phyloP scores from a whole-genome alignment of 2,329 filamentous ascomycete genomes.

The Malbranchea zuffiana region DNA sequence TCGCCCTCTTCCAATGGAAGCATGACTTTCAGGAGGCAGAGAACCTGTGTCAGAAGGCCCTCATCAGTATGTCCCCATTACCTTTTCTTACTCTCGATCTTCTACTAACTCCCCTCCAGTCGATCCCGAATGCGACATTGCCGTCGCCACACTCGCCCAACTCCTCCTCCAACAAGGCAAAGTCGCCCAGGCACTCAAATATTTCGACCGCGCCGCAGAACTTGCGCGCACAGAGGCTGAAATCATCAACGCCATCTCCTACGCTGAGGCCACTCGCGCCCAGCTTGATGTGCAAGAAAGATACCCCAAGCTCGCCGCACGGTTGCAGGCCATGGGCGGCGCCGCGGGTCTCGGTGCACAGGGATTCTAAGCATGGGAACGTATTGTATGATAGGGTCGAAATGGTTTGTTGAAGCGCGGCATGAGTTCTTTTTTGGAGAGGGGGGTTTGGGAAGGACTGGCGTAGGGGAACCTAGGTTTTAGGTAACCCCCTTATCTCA shows the following conservation, averaged over 20 bases:
- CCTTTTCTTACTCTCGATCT: conserved; percentile 26
- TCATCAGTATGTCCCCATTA: conserved; percentile 64
- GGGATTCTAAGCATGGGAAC: too few species aligned
- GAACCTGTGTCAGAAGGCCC: conserved; percentile 90
- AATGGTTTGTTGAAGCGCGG: too few species aligned
- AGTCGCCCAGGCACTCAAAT: conserved; percentile 85
- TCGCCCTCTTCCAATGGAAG: conserved; percentile 97
- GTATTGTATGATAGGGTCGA: too few species aligned
- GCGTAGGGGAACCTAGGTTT: too few species aligned
- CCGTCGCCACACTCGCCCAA: conserved; percentile 96
- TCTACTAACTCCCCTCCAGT: conserved; percentile 44
- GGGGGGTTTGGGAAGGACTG: too few species aligned
- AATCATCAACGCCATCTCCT: conserved; percentile 90
- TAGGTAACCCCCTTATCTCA: too few species aligned
- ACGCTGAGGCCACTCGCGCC: conserved; percentile 91
- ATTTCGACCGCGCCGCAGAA: conserved; percentile 94
- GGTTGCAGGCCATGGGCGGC: conserved; percentile 53
- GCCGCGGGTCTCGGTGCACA: conserved; percentile 29
- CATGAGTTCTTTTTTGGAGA: too few species aligned
- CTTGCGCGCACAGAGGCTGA: conserved; percentile 89
- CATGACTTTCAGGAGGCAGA: conserved; percentile 91
- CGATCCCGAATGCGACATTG: conserved; percentile 96
- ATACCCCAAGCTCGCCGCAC: conserved; percentile 67
- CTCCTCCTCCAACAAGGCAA: conserved; percentile 95
- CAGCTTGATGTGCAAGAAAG: conserved; percentile 87